Base-by-base conservation (phyloP, 805 yeast genomes). In the Kazachstania taianensis region DNA sequence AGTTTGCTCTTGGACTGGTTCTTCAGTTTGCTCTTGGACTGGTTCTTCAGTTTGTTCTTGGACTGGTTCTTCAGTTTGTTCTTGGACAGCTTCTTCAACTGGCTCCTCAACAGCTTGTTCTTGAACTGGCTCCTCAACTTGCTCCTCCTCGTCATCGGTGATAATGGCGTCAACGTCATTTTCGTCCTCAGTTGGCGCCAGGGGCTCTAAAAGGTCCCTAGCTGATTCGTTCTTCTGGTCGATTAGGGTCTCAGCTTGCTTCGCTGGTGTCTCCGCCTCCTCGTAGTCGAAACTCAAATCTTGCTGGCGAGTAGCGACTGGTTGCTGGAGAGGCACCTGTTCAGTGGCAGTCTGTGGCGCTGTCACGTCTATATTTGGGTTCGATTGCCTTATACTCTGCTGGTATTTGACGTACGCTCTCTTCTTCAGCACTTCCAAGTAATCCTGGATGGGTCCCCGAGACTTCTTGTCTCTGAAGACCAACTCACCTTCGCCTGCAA, bases 401-500 rank as follows among this genome's bases (percentile, higher is more conserved):
- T 23, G 35, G 41, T 42, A 38, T 22, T 52, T 31, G 31, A 38
- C 37, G 41, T 46, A n/a, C 10, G 52, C 45, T 48, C 65, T 63
- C 30, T 46, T 52, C 31, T 63, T 62, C 33, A 65, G 50, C 4
- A 59, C 65, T 30, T 61, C 64, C 36, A 67, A 46, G 42, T 67
- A 66, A 32, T 59, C 63, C 29, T 59, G 61, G 24, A 66, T 65
- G 15, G 73, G 66, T 38, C 67, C 64, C 28, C 70, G 65, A 7
- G 74, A 59, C 20, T 65, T 69, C 42, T 70, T 72, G 40, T 87
- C 82, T 51, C 78, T 72, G 39, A 66, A 71, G n/a, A 76, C 76
- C 41, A 85, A 66, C 28, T 79, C 81, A 41, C 89, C 89, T 41
- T 79, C 84, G 34, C 78, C 78, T 5, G 79, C 72, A 39, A 74